Evolutionary conservation across 1,139 yeast genomes (phyloP).

Genomic region (Zygoascus sp.): DNA sequence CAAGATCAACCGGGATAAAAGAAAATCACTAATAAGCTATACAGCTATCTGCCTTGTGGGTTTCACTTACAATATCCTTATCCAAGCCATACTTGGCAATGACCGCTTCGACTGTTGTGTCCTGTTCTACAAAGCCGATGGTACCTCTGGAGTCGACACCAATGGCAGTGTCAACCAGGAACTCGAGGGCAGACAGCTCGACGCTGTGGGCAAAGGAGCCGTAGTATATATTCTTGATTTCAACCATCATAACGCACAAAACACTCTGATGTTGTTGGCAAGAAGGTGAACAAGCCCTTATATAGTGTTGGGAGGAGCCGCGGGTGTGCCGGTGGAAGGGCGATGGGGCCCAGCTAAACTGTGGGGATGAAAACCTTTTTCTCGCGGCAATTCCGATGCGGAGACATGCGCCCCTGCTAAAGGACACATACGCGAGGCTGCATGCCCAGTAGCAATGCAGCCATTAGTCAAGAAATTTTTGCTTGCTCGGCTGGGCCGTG

Average conservation of each 20-base stretch:
- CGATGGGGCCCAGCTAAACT: no score
- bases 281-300: not conserved
- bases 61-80: constrained; percentile 15
- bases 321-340: not conserved
- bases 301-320: not conserved
- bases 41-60: no score
- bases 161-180: constrained; percentile 45
- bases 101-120: constrained; percentile 19
- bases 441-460: no score
- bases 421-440: no score
- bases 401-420: no score
- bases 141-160: constrained; percentile 51
- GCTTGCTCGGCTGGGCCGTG: no score
- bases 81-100: constrained; percentile 21
- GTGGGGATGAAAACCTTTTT: no score
- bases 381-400: no score
- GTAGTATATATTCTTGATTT: constrained; percentile 33
- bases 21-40: no score
- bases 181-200: constrained; percentile 43
- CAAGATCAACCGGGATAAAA: no score
- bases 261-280: constrained; percentile 5
- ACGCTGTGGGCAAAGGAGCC: constrained; percentile 62
- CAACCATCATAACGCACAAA: constrained; percentile 9
- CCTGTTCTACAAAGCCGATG: constrained; percentile 41
- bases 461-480: no score